These are phyloP conservation scores for Lophium mytilinum DNA, from an alignment of 495 filamentous ascomycete genomes.

Conservation along the genomic window DNA sequence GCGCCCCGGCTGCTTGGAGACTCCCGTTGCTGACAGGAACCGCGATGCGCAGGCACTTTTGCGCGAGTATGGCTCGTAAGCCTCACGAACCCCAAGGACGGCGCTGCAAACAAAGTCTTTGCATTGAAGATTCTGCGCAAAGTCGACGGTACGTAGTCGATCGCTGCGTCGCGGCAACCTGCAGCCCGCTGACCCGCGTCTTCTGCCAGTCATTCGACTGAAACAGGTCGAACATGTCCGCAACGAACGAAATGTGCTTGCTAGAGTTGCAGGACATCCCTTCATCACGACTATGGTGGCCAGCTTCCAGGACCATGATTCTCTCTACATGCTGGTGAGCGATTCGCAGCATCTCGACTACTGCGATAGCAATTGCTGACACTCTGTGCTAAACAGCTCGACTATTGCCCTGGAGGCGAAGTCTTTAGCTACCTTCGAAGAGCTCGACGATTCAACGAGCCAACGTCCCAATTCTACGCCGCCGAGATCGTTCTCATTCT, in stretches of 20 bases:
- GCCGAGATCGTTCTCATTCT: conserved; percentile 91
- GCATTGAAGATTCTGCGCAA: conserved; percentile 93
- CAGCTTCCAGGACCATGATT: conserved; percentile 83
- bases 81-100: conserved; percentile 33
- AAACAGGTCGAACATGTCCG: conserved; percentile 98
- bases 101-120: conserved; percentile 59
- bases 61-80: conserved; percentile 86
- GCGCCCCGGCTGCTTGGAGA: background rate
- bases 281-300: conserved; percentile 90
- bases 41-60: conserved; percentile 66
- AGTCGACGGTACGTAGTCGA: conserved; percentile 51
- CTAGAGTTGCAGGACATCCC: conserved; percentile 82
- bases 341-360: background rate
- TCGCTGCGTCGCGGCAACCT: background rate
- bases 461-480: conserved; percentile 83
- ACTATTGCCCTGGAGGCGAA: conserved; percentile 91
- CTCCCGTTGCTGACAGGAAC: conserved; percentile 29
- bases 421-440: conserved; percentile 89
- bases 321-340: conserved; percentile 81
- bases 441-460: conserved; percentile 76
- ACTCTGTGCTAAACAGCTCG: conserved; percentile 44
- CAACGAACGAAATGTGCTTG: conserved; percentile 81
- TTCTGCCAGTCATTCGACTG: conserved; percentile 73
- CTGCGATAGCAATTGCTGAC: conserved; percentile 2
- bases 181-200: conserved; percentile 12